These are phyloP conservation scores for Leccinum griseonigrum DNA, from an alignment of 1,284 basidiomycete genomes.

Conservation along the genomic window DNA sequence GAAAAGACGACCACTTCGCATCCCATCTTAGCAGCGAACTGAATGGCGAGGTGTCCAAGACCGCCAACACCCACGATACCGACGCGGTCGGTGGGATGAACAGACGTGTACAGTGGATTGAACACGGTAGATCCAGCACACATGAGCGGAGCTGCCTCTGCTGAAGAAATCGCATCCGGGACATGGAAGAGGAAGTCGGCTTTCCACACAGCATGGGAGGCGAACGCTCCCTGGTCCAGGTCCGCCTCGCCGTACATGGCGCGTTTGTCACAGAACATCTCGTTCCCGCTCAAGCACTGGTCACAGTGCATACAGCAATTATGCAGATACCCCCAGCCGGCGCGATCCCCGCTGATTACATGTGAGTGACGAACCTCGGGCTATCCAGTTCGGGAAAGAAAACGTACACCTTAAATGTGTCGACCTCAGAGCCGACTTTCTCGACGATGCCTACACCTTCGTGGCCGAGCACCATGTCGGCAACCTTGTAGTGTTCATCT, in stretches of 20 bases:
- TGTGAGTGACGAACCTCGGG: not conserved
- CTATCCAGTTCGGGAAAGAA: too few species aligned
- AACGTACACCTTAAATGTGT: slow-evolving; percentile 31
- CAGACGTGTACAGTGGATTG: slow-evolving; percentile 21
- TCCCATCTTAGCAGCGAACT: slow-evolving; percentile 41
- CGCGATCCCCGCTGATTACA: slow-evolving; percentile 27
- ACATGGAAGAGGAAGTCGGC: slow-evolving; percentile 34
- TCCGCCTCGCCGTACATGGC: slow-evolving; percentile 28
- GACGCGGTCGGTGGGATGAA: slow-evolving; percentile 34
- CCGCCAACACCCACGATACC: slow-evolving; percentile 38
- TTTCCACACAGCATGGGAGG: slow-evolving; percentile 34
- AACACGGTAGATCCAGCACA: slow-evolving; percentile 40
- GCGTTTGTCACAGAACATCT: slow-evolving; percentile 28
- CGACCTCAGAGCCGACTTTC: slow-evolving; percentile 29
- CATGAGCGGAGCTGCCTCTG: slow-evolving; percentile 37
- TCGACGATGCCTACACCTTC: slow-evolving; percentile 35
- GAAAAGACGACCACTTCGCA: slow-evolving; percentile 62
- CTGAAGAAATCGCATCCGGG: slow-evolving; percentile 32
- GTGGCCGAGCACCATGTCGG: slow-evolving; percentile 38
- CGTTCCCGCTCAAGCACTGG: slow-evolving; percentile 30
- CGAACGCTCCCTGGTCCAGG: slow-evolving; percentile 35
- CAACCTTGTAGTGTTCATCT: slow-evolving; percentile 39
- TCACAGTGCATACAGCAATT: slow-evolving; percentile 27
- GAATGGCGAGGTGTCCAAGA: slow-evolving; percentile 38
- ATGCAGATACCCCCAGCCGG: slow-evolving; percentile 33